Evolutionary conservation across 2,329 filamentous ascomycete species (phyloP).

Genomic region (Colletotrichum siamense): DNA sequence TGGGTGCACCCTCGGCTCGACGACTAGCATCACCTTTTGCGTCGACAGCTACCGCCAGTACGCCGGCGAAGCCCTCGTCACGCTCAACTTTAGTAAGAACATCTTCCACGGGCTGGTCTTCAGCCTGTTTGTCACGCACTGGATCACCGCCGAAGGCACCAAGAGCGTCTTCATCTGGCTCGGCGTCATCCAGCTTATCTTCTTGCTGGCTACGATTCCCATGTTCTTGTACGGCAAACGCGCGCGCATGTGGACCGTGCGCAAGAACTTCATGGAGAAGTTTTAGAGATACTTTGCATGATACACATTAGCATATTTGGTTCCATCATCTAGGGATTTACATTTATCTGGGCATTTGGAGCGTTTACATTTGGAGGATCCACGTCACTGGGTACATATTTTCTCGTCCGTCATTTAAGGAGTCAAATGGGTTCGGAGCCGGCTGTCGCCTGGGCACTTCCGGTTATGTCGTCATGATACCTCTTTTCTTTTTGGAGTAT

Average conservation of each 20-base stretch:
- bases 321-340: not conserved
- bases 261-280: slow-evolving; percentile 86
- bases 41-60: slow-evolving; percentile 94
- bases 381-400: not conserved
- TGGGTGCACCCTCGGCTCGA: slow-evolving; percentile 87
- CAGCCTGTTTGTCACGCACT: slow-evolving; percentile 84
- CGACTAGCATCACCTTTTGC: slow-evolving; percentile 91
- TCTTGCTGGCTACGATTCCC: slow-evolving; percentile 78
- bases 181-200: slow-evolving; percentile 82
- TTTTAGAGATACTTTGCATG: slow-evolving; percentile 38
- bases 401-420: not conserved
- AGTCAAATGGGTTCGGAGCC: not conserved
- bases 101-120: slow-evolving; percentile 91
- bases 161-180: slow-evolving; percentile 82
- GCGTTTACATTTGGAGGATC: not conserved
- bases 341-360: not conserved
- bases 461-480: not conserved
- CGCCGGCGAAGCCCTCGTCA: slow-evolving; percentile 92
- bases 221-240: slow-evolving; percentile 96
- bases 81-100: slow-evolving; percentile 94
- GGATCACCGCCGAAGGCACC: slow-evolving; percentile 78
- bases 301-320: not conserved
- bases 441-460: not conserved
- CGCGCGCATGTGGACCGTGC: slow-evolving; percentile 91
- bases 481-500: not conserved